Base-by-base conservation (phyloP, 2,329 filamentous ascomycete species). In the Teratosphaeria destructans region DNA sequence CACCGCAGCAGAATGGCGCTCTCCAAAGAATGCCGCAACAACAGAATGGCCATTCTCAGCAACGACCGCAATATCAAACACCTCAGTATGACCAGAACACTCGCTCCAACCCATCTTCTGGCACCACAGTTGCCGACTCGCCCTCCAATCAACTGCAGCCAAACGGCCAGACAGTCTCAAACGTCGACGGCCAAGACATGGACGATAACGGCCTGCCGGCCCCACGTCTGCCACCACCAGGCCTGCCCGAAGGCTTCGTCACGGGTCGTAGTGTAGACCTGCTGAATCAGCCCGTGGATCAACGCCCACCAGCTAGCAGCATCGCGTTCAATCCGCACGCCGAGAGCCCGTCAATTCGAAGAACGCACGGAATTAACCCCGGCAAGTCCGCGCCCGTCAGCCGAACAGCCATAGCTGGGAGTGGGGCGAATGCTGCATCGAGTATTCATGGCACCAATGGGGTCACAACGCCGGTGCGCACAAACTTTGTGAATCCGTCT, bases 361-460 rank as follows among this genome's bases (percentile, higher is more conserved):
- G 93, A 71, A 96, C 93, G 0, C 88, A 88, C 0, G 92, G 92
- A 2, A 82, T 96, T 47, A 90, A 96, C 68, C 90, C 95, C 69
- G 85, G 77, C 26, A 86, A 84, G 57, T 92, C 88, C 4, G 86
- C 87, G 57, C 90, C 91, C 0, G 76, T 96, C 1, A 81, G 81
- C 3, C 82, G 81, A n/a, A 53, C 61, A 16, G 58, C 59, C 6
- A 32, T 66, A 37, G 59, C 56, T 14, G 49, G 59, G 12, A 59
- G 54, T n/a, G 59, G 53, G 27, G 35, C 60, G 52, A 29, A 55
- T 52, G 52, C 54, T 52, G 29, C 43, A 16, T 55, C n/a, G 49
- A 19, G 26, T 23, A 59, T 58, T 5, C 62, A 63, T 49, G 63
- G 57, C 5, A 55, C 64, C 53, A 62, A 62, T 43, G 63, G 59